phyloP scores from a whole-genome alignment of 1,284 basidiomycete species.

The Trichosporon asahii region DNA sequence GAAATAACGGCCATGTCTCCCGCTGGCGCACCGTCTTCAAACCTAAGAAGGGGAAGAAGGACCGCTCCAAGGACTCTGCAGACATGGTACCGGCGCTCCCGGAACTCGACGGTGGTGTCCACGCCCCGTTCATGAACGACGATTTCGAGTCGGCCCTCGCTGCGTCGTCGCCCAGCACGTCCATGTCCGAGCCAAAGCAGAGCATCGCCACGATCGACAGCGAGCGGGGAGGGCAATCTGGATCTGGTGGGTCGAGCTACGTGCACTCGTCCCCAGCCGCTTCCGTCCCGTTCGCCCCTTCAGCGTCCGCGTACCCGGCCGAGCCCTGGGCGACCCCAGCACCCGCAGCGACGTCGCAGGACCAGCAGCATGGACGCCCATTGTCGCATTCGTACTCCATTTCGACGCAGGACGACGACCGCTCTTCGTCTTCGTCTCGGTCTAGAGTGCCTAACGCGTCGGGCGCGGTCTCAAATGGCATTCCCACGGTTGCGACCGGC shows the following conservation, averaged over 20 bases:
- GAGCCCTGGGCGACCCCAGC: constrained; percentile 18
- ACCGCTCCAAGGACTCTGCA: background rate
- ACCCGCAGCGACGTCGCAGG: background rate
- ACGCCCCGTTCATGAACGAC: constrained; percentile 16
- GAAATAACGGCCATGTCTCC: constrained; percentile 11
- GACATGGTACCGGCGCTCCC: constrained; percentile 20
- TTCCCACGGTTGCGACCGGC: constrained; percentile 8
- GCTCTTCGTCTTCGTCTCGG: constrained; percentile 25
- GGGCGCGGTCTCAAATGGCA: constrained; percentile 6
- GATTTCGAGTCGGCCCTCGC: constrained; percentile 21
- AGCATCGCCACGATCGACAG: constrained; percentile 14
- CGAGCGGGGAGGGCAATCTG: background rate
- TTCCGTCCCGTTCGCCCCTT: constrained; percentile 18
- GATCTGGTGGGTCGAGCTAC: constrained; percentile 16
- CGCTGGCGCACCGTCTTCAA: constrained; percentile 18
- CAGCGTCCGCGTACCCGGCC: constrained; percentile 17
- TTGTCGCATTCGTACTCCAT: constrained; percentile 25
- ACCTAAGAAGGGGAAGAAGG: constrained; percentile 12
- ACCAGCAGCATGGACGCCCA: constrained; percentile 14
- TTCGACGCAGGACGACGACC: constrained; percentile 22
- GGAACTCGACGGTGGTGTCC: constrained; percentile 17
- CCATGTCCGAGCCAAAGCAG: constrained; percentile 11
- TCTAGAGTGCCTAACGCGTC: constrained; percentile 13
- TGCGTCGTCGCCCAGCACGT: constrained; percentile 2
- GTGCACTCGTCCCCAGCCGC: background rate